Evolutionary conservation across 306 rosid species (phyloP), one percentile per base, ranked within the genome.

Genomic region (Vigna hirtella): DNA sequence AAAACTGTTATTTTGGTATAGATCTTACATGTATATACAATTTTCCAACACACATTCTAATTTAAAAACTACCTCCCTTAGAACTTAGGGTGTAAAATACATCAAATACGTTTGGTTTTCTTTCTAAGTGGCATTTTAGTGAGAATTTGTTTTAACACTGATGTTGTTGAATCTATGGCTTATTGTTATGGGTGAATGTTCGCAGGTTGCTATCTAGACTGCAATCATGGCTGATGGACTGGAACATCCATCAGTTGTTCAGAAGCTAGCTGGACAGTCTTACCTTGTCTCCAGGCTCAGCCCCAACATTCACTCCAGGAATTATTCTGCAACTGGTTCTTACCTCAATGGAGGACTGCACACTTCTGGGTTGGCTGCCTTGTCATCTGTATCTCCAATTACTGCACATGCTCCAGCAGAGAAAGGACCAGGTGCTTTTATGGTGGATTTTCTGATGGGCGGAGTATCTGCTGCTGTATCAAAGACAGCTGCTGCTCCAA

Each of bases 381-480:
- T 72, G 17, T 85, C 91, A 0, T 75, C 70, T 50, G 0, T 82
- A 65, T 76, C 85, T 53, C 77, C 86, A 0, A 20, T 93, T 62
- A 70, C 77, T 28, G 91, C 45, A 20, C 88, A 84, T 45, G 90
- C 98, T 58, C 98, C 98, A 0, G 52, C 85, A 3, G 98, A 93
- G 89, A 89, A 88, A 83, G 94, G 97, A 62, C 77, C 67, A 1
- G 14, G 77, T 77, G 88, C 64, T 2, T 93, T 93, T 84, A 26
- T 85, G 2, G 65, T 87, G 8, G 97, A 93, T 83, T 93, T 93
- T 67, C 85, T 93, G 72, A 93, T 93, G 98, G 98, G 98, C 49
- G 98, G 98, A 81, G 98, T 89, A 1, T 91, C 97, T 84, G 98
- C 98, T 58, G 97, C 98, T 72, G 95, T 93, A 24, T 93, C 97